phyloP scores from a whole-genome alignment of 2,329 filamentous ascomycete genomes.

The Penicillium corylophilum region DNA sequence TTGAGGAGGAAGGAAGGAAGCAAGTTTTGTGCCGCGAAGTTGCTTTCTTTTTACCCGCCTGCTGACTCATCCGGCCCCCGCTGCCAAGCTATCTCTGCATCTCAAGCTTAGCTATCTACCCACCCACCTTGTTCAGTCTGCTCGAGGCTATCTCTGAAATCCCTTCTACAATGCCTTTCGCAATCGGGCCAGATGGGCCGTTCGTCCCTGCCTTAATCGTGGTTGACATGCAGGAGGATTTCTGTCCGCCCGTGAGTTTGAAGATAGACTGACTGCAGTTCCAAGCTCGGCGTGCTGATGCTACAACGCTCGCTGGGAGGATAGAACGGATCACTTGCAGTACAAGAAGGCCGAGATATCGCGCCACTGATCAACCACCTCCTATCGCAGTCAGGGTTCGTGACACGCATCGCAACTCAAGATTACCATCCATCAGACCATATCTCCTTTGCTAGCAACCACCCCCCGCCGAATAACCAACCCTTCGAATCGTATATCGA shows the following conservation, averaged over 20 bases:
- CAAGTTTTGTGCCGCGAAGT: constrained; percentile 5
- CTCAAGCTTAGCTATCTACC: not conserved
- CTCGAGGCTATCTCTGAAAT: not conserved
- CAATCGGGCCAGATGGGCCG: not conserved
- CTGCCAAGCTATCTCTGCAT: not conserved
- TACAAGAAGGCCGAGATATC: constrained; percentile 70
- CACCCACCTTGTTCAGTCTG: not conserved
- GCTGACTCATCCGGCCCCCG: constrained; percentile 19
- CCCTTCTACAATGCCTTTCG: not conserved
- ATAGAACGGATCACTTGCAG: constrained; percentile 80
- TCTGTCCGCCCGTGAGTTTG: constrained; percentile 75
- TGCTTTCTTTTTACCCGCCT: constrained; percentile 15
- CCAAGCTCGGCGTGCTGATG: constrained; percentile 7
- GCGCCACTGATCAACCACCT: constrained; percentile 71
- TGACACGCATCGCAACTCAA: constrained; percentile 76
- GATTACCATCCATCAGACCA: constrained; percentile 85
- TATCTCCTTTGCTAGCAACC: constrained; percentile 85
- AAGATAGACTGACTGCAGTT: constrained; percentile 1
- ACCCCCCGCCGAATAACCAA: constrained; percentile 59
- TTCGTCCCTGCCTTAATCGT: constrained; percentile 62
- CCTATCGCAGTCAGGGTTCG: constrained; percentile 65
- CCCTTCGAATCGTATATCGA: constrained; percentile 66
- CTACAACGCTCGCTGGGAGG: not conserved
- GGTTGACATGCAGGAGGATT: constrained; percentile 92
- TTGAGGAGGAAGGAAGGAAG: constrained; percentile 17